Evolutionary conservation across 371 early-diverging fungal species (phyloP), one percentile per base, ranked within the genome.

Genomic region (Haplosporangium sp.): DNA sequence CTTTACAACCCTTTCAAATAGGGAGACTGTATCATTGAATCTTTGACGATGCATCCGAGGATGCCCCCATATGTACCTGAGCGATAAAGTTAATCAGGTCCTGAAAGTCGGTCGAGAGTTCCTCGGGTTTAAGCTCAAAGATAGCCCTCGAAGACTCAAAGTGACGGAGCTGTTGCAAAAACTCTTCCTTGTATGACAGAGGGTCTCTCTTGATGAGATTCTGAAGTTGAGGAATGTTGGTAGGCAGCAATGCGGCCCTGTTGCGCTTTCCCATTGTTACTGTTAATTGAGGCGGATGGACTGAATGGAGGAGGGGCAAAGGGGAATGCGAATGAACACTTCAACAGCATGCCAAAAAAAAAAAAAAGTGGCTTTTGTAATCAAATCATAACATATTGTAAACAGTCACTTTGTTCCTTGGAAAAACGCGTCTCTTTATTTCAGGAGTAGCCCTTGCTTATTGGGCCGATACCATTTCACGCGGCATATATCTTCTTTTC

Each of bases 121-220:
- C 95, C 62, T 91, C 89, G 4, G 98, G 97, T 80, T 95, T 94
- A 60, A 95, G 86, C 73, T 91, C 86, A 82, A 97, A 94, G 73
- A 98, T 93, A 45, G 89, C 87, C 60, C 97, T 85, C 51, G 88
- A 87, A 4, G 95, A 90, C 75, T 96, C 93, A 83, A 92, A 97
- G 82, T 98, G 97, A 56, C 94, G 86, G 80, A 90, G 90, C 85
- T 98, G 99, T 83, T 94, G 96, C 55, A 87, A 76, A 75, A 98
- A 98, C 84, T 98, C 99, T 43, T 95, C 94, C 63, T 87, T 85
- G 86, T 98, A 98, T 10, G 97, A 96, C 63, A 81, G 79, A 12
- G 96, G 91, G 82, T 98, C 99, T 55, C 98, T 86, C 82, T 96
- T 96, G 80, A 98, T 95, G 54, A 97, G 89, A 84, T 98, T 98